These are phyloP conservation scores for Aurinia saxatilis DNA, from an alignment of 345 rosid genomes.

Conservation along the genomic window DNA sequence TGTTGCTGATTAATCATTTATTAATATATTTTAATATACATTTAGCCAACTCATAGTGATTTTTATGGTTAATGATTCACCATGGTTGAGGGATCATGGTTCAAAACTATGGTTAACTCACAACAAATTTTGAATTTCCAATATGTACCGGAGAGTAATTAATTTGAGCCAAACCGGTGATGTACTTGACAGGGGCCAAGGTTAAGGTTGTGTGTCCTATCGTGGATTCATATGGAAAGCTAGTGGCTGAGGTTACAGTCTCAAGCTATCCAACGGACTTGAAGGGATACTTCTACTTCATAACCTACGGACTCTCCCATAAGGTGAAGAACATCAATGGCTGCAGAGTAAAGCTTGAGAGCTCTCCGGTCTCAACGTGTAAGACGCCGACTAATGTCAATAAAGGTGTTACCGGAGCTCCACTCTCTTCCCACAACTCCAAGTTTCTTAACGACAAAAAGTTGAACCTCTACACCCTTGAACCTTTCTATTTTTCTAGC, in stretches of 20 bases:
- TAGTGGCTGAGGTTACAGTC: constrained; percentile 33
- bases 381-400: constrained; percentile 39
- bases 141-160: too few species aligned
- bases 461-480: constrained; percentile 30
- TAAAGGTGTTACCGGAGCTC: constrained; percentile 42
- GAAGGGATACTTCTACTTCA: constrained; percentile 45
- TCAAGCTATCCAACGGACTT: constrained; percentile 40
- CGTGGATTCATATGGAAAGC: constrained; percentile 38
- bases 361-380: constrained; percentile 39
- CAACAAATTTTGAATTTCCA: too few species aligned
- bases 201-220: constrained; percentile 43
- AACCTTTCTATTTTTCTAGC: constrained; percentile 28
- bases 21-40: too few species aligned
- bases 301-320: constrained; percentile 22
- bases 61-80: too few species aligned
- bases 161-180: not conserved
- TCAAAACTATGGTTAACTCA: too few species aligned
- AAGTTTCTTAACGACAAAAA: constrained; percentile 23
- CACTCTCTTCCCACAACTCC: constrained; percentile 30
- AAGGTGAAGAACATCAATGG: constrained; percentile 30
- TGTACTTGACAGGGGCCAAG: constrained; percentile 38
- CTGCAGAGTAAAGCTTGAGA: constrained; percentile 49
- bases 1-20: too few species aligned
- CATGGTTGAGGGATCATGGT: too few species aligned
- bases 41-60: too few species aligned